phyloP scores from a whole-genome alignment of 2,329 filamentous ascomycete species.

The Paecilomyces formosus region DNA sequence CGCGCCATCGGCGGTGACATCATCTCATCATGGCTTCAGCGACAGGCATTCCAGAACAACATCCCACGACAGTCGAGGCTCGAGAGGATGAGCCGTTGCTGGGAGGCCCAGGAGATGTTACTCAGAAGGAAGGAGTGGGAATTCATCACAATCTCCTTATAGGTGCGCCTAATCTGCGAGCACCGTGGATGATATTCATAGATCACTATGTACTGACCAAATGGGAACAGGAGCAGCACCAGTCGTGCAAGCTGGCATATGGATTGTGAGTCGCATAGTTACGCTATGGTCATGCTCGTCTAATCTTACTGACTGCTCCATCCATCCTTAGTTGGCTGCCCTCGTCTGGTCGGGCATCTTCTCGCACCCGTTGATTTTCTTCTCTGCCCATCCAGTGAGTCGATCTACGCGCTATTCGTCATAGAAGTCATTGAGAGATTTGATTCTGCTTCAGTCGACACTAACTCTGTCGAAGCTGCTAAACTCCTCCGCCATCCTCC shows the following conservation, averaged over 20 bases:
- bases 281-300: not conserved
- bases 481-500: conserved; percentile 60
- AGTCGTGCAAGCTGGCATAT: conserved; percentile 69
- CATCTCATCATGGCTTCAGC: conserved; percentile 55
- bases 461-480: conserved; percentile 33
- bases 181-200: not conserved
- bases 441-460: not conserved
- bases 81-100: conserved; percentile 64
- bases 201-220: conserved; percentile 5
- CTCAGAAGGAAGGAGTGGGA: conserved; percentile 57
- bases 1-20: not conserved
- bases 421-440: not conserved
- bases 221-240: conserved; percentile 63
- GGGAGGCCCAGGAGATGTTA: conserved; percentile 63
- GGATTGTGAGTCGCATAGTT: conserved; percentile 48
- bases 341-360: conserved; percentile 75
- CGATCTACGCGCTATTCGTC: conserved; percentile 30
- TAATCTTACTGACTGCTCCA: conserved; percentile 7
- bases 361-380: conserved; percentile 63
- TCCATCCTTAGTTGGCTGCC: conserved; percentile 49
- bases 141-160: conserved; percentile 66
- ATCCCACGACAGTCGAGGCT: conserved; percentile 29
- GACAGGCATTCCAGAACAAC: conserved; percentile 56
- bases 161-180: conserved; percentile 46
- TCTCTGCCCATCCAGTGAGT: conserved; percentile 79